Base-by-base conservation (phyloP, 768 basidiomycete genomes). In the Tephrocybe rancida region DNA sequence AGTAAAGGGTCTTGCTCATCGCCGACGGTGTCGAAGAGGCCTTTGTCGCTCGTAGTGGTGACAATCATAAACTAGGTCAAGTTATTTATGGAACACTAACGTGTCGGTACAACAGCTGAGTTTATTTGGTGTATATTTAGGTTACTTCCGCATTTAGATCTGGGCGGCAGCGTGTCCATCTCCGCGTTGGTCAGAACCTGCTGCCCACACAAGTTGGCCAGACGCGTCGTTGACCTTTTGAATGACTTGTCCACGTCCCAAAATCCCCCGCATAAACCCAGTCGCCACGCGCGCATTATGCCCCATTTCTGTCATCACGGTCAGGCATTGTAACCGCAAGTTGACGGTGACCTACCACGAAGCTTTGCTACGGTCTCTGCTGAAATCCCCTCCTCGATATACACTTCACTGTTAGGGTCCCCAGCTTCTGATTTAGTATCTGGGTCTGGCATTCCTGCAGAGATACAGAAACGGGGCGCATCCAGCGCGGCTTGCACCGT, bases 391-490 rank as follows among this genome's bases (percentile, higher is more conserved):
- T 95, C 93, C 70, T 98, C 96, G 52, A 98, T 83, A 70, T 87
- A 94, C 5, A 98, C 87, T 58, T 90, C 87, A 58, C 90, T 88
- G 64, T 92, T 91, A 37, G 84, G 79, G 65, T 89, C 85, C 3
- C 86, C 86, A 0, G 85, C 85, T 22, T 71, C 67, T 8, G 75
- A 76, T n/a, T n/a, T n/a, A n/a, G n/a, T n/a, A 8, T 73, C 69
- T 2, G 80, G 64, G 56, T 88, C 85, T 0, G 91, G 88, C 51
- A 79, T 80, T 22, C 89, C 90, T 16, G 92, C 83, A 13, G 93
- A 95, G 53, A 98, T 98, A 66, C 95, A 98, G 74, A 98, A 97
- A 13, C 96, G 85, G 8, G 95, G 96, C 0, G 94, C 89, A 70
- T 98, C 96, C 32, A 99, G 82, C 13, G 95, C 91, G 3, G 91